phyloP scores from a whole-genome alignment of 2,329 filamentous ascomycete species.

The Fusarium sp. region DNA sequence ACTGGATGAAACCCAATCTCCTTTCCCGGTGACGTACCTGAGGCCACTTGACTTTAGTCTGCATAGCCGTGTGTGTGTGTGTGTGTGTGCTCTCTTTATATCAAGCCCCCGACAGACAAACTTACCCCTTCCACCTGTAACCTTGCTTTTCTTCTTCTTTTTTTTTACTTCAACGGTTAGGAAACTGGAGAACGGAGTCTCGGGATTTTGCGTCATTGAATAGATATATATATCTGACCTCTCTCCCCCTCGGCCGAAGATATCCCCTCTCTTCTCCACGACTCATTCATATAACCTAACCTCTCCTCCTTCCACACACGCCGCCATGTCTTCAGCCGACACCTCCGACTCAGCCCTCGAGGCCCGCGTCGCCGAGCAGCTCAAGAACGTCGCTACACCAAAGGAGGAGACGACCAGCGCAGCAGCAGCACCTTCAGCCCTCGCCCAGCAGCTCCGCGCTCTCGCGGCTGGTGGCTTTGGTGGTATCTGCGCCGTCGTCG shows the following conservation, averaged over 20 bases:
- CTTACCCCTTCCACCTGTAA: neutral
- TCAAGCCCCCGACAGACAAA: neutral
- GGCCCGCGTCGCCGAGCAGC: slow-evolving; percentile 52
- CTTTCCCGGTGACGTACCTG: slow-evolving; percentile 30
- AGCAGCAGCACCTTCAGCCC: slow-evolving; percentile 46
- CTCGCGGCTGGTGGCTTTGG: slow-evolving; percentile 90
- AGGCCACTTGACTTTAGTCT: neutral
- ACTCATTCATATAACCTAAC: slow-evolving; percentile 21
- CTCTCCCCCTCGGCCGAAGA: slow-evolving; percentile 40
- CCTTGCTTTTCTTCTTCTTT: neutral
- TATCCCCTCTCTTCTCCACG: slow-evolving; percentile 25
- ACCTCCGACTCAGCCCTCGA: slow-evolving; percentile 40
- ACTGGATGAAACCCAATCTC: slow-evolving; percentile 7
- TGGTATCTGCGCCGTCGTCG: slow-evolving; percentile 90
- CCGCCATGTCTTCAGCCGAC: slow-evolving; percentile 40
- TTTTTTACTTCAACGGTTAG: neutral
- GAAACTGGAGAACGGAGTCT: neutral
- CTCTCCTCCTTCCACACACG: slow-evolving; percentile 10
- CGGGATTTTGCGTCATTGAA: slow-evolving; percentile 22
- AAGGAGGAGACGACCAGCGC: slow-evolving; percentile 47
- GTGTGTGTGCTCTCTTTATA: neutral
- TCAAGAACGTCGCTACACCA: slow-evolving; percentile 57
- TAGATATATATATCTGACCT: neutral
- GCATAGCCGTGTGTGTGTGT: neutral
- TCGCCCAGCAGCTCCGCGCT: slow-evolving; percentile 71